These are phyloP conservation scores for Eucalyptus erythrocorys DNA, from an alignment of 345 rosid genomes.

Conservation along the genomic window DNA sequence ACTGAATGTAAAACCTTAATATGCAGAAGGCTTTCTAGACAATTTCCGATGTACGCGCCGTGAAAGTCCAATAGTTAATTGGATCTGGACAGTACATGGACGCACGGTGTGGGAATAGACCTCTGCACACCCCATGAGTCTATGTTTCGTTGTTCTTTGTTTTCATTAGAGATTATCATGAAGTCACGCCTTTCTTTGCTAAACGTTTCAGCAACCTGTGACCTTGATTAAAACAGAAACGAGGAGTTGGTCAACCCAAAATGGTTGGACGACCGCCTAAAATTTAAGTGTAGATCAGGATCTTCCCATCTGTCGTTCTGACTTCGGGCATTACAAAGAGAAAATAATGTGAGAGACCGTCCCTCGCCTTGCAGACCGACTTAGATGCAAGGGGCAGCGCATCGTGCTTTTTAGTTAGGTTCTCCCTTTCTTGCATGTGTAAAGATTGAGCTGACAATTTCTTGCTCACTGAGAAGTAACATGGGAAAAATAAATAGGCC, in stretches of 20 bases:
- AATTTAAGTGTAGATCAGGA: not conserved
- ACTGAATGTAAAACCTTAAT: not conserved
- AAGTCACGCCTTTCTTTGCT: not conserved
- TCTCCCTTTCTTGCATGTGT: not conserved
- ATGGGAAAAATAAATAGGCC: not conserved
- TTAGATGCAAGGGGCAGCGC: not conserved
- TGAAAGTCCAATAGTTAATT: not conserved
- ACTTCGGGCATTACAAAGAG: not conserved
- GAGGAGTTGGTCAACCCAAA: not conserved
- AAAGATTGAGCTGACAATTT: not conserved
- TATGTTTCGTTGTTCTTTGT: not conserved
- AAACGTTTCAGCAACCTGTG: not conserved
- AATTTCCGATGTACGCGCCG: not conserved
- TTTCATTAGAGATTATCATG: not conserved
- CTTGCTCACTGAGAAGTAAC: not conserved
- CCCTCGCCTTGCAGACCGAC: not conserved
- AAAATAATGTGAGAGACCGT: not conserved
- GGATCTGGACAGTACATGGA: not conserved
- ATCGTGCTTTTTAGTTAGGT: not conserved
- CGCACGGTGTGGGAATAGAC: not conserved
- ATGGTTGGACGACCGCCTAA: not conserved
- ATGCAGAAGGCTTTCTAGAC: not conserved
- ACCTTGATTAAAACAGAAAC: not conserved
- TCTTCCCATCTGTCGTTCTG: not conserved
- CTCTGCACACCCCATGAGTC: not conserved